A percentile compares a stretch with the other conserved stretches of the same genome.
phyloP scores from a whole-genome alignment of 495 filamentous ascomycete species.

The Filosporella fistucella region DNA sequence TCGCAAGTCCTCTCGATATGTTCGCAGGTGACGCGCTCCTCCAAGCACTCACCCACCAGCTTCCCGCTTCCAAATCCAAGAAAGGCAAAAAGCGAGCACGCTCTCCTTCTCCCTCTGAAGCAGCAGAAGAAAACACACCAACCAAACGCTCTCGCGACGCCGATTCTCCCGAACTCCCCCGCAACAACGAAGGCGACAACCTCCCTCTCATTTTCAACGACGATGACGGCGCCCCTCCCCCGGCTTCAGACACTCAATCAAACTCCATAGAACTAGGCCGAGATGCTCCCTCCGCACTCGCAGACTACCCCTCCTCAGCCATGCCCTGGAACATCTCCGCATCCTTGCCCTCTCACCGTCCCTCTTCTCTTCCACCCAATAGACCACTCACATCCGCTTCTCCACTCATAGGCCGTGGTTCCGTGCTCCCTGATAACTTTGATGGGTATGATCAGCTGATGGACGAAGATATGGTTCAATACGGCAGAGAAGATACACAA shows the following conservation, averaged over 20 bases:
- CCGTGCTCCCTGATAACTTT: constrained; percentile 31
- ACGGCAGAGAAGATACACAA: constrained; percentile 34
- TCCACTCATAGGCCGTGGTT: constrained; percentile 55
- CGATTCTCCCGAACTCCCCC: constrained; percentile 27
- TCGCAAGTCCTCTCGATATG: constrained; percentile 39
- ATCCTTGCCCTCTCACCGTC: constrained; percentile 50
- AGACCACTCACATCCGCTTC: constrained; percentile 54
- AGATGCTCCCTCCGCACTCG: constrained; percentile 49
- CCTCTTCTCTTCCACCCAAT: constrained; percentile 14
- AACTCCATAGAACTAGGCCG: constrained; percentile 52
- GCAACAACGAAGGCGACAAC: constrained; percentile 37
- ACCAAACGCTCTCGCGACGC: constrained; percentile 12
- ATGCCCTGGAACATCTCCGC: constrained; percentile 69
- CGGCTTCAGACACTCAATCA: too few relatives aligned
- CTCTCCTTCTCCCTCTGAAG: constrained; percentile 2
- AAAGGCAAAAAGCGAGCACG: constrained; percentile 34
- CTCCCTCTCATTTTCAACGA: constrained; percentile 30
- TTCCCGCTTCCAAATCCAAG: not conserved
- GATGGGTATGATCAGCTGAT: constrained; percentile 29
- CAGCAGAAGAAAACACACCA: constrained; percentile 21
- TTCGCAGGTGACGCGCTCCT: constrained; percentile 54
- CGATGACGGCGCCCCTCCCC: too few relatives aligned
- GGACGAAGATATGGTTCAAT: constrained; percentile 35
- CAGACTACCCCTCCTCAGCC: constrained; percentile 53
- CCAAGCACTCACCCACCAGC: constrained; percentile 30